A percentile compares a stretch with the other conserved stretches of the same genome.
phyloP scores from a whole-genome alignment of 2,329 filamentous ascomycete genomes.

The Aspergillus ibericus region DNA sequence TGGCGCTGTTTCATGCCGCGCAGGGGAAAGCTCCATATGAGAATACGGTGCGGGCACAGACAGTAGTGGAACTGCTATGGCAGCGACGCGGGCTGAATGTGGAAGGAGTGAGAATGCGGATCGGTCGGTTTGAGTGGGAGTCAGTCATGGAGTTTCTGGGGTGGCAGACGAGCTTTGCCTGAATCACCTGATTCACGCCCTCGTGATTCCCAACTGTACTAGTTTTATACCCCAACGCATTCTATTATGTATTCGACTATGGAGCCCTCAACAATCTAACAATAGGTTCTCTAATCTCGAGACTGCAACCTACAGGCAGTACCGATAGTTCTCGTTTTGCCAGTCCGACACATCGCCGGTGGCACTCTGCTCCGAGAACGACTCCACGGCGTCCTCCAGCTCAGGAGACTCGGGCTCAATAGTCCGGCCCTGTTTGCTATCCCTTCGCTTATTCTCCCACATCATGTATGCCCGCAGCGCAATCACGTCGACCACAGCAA shows the following conservation, averaged over 20 bases:
- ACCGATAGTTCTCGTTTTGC: constrained; percentile 9
- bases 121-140: constrained; percentile 5
- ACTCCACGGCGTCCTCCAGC: neutral
- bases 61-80: neutral
- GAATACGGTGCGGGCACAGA: constrained; percentile 2
- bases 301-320: constrained; percentile 3
- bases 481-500: constrained; percentile 3
- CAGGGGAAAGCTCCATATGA: constrained; percentile 4
- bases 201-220: neutral
- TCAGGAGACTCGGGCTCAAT: constrained; percentile 8
- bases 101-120: neutral
- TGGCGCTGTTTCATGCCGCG: neutral
- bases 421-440: constrained; percentile 5
- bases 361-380: neutral
- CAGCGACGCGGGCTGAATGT: neutral
- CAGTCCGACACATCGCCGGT: constrained; percentile 9
- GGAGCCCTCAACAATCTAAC: neutral
- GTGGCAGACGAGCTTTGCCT: constrained; percentile 5
- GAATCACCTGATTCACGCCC: neutral
- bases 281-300: neutral
- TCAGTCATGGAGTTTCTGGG: constrained; percentile 2
- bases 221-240: neutral
- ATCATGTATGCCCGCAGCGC: neutral
- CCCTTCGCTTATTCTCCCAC: constrained; percentile 8
- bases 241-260: neutral